Conservation (phyloP, 345 rosid species). For the Murraya paniculata region DNA sequence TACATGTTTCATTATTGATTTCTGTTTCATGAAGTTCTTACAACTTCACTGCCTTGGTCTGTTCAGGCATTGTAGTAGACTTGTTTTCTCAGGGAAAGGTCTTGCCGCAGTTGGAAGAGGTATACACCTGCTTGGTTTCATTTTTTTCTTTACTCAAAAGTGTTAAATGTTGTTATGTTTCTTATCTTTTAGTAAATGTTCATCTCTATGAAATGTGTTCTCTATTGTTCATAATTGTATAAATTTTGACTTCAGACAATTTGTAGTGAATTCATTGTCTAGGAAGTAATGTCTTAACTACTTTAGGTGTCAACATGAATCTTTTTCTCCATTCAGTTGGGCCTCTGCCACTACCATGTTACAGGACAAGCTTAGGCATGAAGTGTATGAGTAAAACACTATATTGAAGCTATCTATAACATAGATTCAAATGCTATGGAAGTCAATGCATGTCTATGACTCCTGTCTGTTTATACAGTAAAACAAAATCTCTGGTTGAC, state of each 20-base stretch:
- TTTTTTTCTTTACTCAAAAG: neutral
- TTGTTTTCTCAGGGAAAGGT: slow-evolving; percentile 74
- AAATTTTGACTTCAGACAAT: neutral
- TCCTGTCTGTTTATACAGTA: neutral
- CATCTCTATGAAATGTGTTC: neutral
- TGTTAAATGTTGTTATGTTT: neutral
- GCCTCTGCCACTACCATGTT: neutral
- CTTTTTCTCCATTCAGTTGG: neutral
- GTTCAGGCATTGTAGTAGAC: slow-evolving; percentile 66
- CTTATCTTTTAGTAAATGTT: neutral
- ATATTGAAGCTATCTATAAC: neutral
- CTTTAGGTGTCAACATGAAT: neutral
- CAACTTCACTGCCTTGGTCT: slow-evolving; percentile 6
- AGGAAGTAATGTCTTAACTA: neutral
- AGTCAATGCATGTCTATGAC: neutral
- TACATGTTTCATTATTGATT: neutral
- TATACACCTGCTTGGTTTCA: slow-evolving; percentile 8
- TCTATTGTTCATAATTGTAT: neutral
- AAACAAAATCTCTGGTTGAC: neutral
- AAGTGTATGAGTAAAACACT: neutral
- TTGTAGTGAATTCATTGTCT: neutral
- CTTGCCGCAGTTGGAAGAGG: slow-evolving; percentile 66
- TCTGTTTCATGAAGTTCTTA: neutral
- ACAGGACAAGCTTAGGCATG: neutral
- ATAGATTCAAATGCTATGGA: neutral